Conservation (phyloP, 768 basidiomycete genomes). For the Suillus fuscotomentosus region DNA sequence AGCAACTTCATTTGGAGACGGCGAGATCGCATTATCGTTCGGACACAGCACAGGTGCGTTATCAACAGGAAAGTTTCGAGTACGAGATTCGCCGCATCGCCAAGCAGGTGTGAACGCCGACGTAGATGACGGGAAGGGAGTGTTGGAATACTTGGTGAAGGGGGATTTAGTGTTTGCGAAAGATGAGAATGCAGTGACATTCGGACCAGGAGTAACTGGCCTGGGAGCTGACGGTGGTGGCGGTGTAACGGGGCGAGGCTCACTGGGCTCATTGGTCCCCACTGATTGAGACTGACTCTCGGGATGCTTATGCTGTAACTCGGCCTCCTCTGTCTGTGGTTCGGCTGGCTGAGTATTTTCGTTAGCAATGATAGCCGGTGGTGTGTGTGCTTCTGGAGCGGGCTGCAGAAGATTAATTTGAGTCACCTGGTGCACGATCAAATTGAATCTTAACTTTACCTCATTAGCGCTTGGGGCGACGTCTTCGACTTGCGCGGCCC, state of each 20-base stretch:
- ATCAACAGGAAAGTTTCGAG: conserved; percentile 5
- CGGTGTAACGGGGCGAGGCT: conserved; percentile 12
- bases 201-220: conserved; percentile 7
- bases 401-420: conserved; percentile 4
- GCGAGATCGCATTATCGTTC: conserved; percentile 9
- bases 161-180: conserved; percentile 37
- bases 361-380: background rate
- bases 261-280: background rate
- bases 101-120: conserved; percentile 25
- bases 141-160: conserved; percentile 30
- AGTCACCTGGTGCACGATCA: conserved; percentile 1
- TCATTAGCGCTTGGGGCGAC: conserved; percentile 9
- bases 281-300: conserved; percentile 8
- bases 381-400: conserved; percentile 8
- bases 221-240: conserved; percentile 6
- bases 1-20: conserved; percentile 19
- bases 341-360: conserved; percentile 4
- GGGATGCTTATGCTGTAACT: conserved; percentile 8
- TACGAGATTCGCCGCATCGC: conserved; percentile 14
- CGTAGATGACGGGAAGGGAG: conserved; percentile 19
- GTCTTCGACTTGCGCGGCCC: conserved; percentile 2
- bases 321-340: conserved; percentile 10
- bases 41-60: conserved; percentile 5
- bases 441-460: conserved; percentile 13
- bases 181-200: conserved; percentile 36